Evolutionary conservation across 2,329 filamentous ascomycete species (phyloP).

Genomic region (Fusarium burgessii): DNA sequence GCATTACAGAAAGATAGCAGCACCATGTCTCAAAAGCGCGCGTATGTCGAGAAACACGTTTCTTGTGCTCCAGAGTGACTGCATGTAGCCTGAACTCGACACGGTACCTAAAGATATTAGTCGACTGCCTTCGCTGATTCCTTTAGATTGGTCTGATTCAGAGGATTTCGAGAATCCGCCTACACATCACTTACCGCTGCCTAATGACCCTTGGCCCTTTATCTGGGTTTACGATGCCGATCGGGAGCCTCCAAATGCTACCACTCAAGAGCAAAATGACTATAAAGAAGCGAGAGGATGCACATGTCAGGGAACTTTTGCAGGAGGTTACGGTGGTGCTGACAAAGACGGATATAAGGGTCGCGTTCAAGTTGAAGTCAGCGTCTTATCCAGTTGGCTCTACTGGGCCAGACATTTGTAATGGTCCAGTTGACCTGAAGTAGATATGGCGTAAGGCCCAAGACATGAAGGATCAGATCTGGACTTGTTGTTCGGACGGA

Average conservation of each 20-base stretch:
- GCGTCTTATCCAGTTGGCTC: no score
- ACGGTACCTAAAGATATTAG: not conserved
- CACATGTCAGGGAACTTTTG: not conserved
- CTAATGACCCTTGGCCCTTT: not conserved
- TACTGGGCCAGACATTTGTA: not conserved
- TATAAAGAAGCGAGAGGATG: not conserved
- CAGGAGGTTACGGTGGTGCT: not conserved
- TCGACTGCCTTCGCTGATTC: no score
- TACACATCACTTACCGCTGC: accelerated
- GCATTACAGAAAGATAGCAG: not conserved
- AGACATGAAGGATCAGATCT: not conserved
- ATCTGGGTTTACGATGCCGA: not conserved
- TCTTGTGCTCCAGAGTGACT: not conserved
- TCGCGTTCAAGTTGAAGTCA: not conserved
- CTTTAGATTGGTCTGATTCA: no score
- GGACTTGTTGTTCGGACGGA: not conserved
- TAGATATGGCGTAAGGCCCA: no score
- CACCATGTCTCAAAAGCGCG: not conserved
- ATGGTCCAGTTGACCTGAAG: not conserved
- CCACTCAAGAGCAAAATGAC: accelerated
- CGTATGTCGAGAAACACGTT: not conserved
- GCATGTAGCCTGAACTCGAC: not conserved
- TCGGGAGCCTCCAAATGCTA: not conserved
- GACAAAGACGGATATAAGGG: not conserved
- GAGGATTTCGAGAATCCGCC: not conserved